A percentile compares a stretch with the other conserved stretches of the same genome.
Conservation (phyloP, 108 stramenopile genomes). For the Fistulifera pelliculosa region DNA sequence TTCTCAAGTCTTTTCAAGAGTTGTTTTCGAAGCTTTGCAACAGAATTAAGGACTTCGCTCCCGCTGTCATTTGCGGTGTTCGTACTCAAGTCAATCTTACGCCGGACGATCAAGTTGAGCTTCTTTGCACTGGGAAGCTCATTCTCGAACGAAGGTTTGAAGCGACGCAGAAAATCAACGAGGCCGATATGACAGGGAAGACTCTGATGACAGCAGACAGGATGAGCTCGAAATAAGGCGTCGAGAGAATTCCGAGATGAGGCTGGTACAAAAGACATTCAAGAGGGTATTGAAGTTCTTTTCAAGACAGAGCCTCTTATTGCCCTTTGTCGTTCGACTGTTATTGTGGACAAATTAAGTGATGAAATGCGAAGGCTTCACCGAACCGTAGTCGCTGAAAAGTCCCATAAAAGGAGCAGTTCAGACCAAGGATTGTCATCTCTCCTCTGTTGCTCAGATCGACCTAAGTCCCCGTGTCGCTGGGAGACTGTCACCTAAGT, state of each 20-base stretch:
- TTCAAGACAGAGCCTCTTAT: conserved; percentile 24
- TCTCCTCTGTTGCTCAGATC: neutral
- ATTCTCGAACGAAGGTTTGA: conserved; percentile 42
- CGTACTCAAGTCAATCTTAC: conserved; percentile 85
- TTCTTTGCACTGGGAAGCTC: conserved; percentile 62
- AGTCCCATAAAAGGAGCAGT: neutral
- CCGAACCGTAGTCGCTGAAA: neutral
- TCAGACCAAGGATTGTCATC: no score
- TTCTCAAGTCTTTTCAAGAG: conserved; percentile 76
- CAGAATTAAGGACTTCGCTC: conserved; percentile 40
- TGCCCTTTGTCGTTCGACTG: conserved; percentile 33
- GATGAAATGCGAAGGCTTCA: conserved; percentile 41
- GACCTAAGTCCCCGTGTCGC: neutral
- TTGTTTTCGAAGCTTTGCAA: conserved; percentile 70
- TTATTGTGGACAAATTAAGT: conserved; percentile 45
- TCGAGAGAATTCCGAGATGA: conserved; percentile 45
- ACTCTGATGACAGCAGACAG: conserved; percentile 37
- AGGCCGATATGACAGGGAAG: conserved; percentile 25
- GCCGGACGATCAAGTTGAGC: conserved; percentile 83
- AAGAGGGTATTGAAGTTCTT: conserved; percentile 32
- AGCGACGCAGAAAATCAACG: conserved; percentile 14
- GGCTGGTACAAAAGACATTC: conserved; percentile 42
- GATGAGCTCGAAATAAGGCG: conserved; percentile 49
- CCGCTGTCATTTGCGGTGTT: conserved; percentile 64
- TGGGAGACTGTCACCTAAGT: neutral